Evolutionary conservation across 2,329 filamentous ascomycete species (phyloP), one percentile per base, ranked within the genome.

Genomic region (Keithomyces neogunnii): DNA sequence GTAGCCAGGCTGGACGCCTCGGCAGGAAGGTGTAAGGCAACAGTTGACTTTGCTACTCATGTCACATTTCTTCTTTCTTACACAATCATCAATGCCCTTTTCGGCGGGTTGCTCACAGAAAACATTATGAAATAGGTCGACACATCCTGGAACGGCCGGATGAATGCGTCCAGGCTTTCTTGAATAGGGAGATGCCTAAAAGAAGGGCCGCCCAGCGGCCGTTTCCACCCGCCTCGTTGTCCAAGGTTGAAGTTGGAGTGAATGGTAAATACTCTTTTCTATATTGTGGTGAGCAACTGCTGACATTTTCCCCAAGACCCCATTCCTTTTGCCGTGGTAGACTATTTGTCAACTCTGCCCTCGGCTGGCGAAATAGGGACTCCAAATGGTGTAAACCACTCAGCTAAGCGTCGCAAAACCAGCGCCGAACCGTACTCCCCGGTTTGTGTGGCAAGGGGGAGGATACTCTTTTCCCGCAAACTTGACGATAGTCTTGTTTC

Each of bases 321-420:
- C 19, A 49, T 68, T 3, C 62, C 65, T 7, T 45, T 48, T 1
- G 47, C 43, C 6, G 48, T 67, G 9, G 50, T 62, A 19, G 53
- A 62, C 9, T 52, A 51, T 42, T 47, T 68, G 8, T 46, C 57
- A 3, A 43, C 38, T 29, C 36, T 69, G 13, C 56, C 60, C 31
- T 57, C 52, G 26, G 45, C 39, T 13, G 51, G 57, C 30, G 40
- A 44, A 19, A 39, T 48, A 19, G 55, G 56, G 6, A 45, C 13
- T 33, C 7, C 32, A 36, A 31, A 51, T 9, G 46, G 56, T 13
- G 45, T 48, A 6, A 58, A 58, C n/a, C 59, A 57, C 19, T 55
- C 62, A 13, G 26, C 52, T 4, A 69, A 69, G 57, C 65, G 66
- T 47, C 65, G 60, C 47, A 69, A 64, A 58, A 55, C 59, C 10